Evolutionary conservation across 176 grass and related monocot species (phyloP).

Genomic region (Rhipidocladum racemiflorum): DNA sequence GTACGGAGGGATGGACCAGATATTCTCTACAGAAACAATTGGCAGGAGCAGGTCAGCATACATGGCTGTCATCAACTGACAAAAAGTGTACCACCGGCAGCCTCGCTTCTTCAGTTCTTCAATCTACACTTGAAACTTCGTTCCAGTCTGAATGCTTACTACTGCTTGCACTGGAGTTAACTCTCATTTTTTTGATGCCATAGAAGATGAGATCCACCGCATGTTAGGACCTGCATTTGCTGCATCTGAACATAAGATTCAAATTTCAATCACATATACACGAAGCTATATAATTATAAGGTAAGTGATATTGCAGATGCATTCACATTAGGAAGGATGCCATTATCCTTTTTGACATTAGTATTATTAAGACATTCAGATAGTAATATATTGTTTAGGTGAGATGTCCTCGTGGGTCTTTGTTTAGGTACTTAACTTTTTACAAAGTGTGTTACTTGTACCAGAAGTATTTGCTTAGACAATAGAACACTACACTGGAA

Average conservation of each 20-base stretch:
- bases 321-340: neutral
- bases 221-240: neutral
- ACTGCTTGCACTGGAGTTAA: neutral
- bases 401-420: slow-evolving; percentile 1
- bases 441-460: slow-evolving; percentile 28
- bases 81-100: neutral
- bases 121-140: neutral
- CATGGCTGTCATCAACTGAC: slow-evolving; percentile 25
- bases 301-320: neutral
- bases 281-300: neutral
- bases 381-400: neutral
- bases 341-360: slow-evolving; percentile 22
- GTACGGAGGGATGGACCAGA: too few relatives aligned
- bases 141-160: neutral
- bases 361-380: neutral
- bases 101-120: neutral
- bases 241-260: neutral
- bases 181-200: neutral
- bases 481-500: neutral
- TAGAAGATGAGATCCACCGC: neutral
- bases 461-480: slow-evolving; percentile 21
- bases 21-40: neutral
- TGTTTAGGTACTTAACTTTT: neutral
- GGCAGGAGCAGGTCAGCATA: slow-evolving; percentile 3
- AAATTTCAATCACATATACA: neutral